A percentile compares a stretch with the other conserved stretches of the same genome.
Evolutionary conservation across 208 protist genomes (phyloP).

Genomic region (Trypanosoma cruzi): DNA sequence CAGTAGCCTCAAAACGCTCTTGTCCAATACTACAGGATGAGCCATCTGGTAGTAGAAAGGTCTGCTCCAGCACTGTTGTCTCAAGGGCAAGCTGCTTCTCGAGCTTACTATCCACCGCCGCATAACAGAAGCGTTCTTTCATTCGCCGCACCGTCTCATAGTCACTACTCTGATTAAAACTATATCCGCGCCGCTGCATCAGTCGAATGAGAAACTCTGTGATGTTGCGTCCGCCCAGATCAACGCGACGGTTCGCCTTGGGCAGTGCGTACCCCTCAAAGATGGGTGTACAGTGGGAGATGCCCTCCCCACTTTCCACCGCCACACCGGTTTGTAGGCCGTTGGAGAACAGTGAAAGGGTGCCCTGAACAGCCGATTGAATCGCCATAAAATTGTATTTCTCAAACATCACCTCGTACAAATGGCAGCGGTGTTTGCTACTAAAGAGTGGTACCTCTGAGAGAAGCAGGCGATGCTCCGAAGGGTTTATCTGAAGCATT

Average conservation of each 20-base stretch:
- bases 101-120: slow-evolving; percentile 85
- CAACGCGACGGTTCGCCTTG: slow-evolving; percentile 78
- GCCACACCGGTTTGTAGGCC: slow-evolving; percentile 97
- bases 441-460: slow-evolving; percentile 97
- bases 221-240: slow-evolving; percentile 97
- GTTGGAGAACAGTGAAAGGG: slow-evolving; percentile 97
- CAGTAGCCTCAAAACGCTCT: slow-evolving; percentile 94
- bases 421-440: slow-evolving; percentile 87
- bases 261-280: slow-evolving; percentile 94
- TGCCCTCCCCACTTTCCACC: slow-evolving; percentile 98
- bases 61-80: slow-evolving; percentile 61
- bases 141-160: slow-evolving; percentile 95
- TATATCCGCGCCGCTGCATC: slow-evolving; percentile 70
- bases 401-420: slow-evolving; percentile 97
- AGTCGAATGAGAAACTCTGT: slow-evolving; percentile 96
- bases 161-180: slow-evolving; percentile 95
- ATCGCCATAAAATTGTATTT: slow-evolving; percentile 92
- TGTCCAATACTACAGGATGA: slow-evolving; percentile 87
- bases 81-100: slow-evolving; percentile 92
- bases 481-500: slow-evolving; percentile 37
- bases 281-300: slow-evolving; percentile 98
- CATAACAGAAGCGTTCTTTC: slow-evolving; percentile 95
- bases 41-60: slow-evolving; percentile 92
- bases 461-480: slow-evolving; percentile 85
- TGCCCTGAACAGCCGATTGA: slow-evolving; percentile 92